These are phyloP conservation scores for Chimonanthus praecox DNA, from an alignment of 164 flowering plant genomes.

Conservation along the genomic window DNA sequence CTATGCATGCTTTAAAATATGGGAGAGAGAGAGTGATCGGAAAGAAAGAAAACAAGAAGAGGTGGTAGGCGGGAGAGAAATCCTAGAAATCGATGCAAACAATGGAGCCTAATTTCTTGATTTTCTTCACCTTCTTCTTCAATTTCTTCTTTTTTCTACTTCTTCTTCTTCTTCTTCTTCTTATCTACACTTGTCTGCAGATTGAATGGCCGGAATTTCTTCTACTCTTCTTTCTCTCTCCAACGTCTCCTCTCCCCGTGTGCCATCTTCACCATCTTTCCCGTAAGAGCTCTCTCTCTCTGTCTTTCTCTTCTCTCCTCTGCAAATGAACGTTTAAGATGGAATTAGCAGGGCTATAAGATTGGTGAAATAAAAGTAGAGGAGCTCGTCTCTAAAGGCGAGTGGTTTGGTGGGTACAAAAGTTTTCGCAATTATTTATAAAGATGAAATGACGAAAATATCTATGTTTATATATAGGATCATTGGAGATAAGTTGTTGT, in stretches of 20 bases:
- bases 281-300: not conserved
- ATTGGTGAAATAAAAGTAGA: no score
- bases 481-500: no score
- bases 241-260: not conserved
- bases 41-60: not conserved
- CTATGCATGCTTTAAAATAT: no score
- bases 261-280: not conserved
- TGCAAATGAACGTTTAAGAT: not conserved
- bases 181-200: not conserved
- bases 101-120: not conserved
- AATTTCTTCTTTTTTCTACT: not conserved
- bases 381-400: not conserved
- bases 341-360: no score
- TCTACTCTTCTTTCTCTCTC: not conserved
- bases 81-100: not conserved
- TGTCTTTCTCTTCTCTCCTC: not conserved
- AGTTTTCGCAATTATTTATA: not conserved
- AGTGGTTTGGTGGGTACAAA: not conserved
- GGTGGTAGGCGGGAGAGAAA: conserved; percentile 8
- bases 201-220: not conserved
- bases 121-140: not conserved
- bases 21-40: no score
- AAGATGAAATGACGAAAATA: not conserved
- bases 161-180: not conserved
- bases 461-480: no score